Base-by-base conservation (phyloP, 768 basidiomycete species). In the Agrocybe pediades region DNA sequence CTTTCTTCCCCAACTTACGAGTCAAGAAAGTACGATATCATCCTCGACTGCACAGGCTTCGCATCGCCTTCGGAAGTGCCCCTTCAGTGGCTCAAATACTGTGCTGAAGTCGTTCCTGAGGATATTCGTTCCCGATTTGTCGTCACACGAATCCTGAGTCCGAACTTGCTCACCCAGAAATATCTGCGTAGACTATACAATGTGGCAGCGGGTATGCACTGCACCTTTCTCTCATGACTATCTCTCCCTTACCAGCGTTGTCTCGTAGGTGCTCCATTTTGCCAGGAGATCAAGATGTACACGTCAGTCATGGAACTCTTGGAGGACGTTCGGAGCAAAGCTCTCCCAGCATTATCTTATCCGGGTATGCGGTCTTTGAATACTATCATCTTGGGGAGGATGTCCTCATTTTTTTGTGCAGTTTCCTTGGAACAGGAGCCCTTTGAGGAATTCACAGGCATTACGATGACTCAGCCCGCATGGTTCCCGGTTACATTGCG, bases 21-120 rank as follows among this genome's bases (percentile, higher is more conserved):
- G 39, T 69, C 77, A 41, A 78, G 78, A 24, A 54, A 65, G 3
- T 90, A 87, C 63, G 88, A 92, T 43, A 72, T 95, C 44, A 81
- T 95, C 57, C 64, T 94, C 26, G 92, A 95, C 60, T 92, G 87
- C 69, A 93, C 92, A 29, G 80, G 79, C 8, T 93, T 94, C 65
- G 78, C 84, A 2, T 76, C 86, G 2, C 78, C 80, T 9, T 90
- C 90, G 0, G 90, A 93, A 68, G 74, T 93, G 7, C 92, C 93
- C 0, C 72, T 90, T 8, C 87, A 89, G 56, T 92, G 88, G 88
- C 65, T 93, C 42, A 90, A 88, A 67, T 87, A 84, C 49, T 86
- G 88, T 54, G 80, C 85, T 11, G 89, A 92, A 64, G 72, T 90
- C 17, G 81, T 89, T 49, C 90, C 92, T 6, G 65, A 68, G 21